Base-by-base conservation (phyloP, 768 basidiomycete species). In the Boletellus ananiceps region DNA sequence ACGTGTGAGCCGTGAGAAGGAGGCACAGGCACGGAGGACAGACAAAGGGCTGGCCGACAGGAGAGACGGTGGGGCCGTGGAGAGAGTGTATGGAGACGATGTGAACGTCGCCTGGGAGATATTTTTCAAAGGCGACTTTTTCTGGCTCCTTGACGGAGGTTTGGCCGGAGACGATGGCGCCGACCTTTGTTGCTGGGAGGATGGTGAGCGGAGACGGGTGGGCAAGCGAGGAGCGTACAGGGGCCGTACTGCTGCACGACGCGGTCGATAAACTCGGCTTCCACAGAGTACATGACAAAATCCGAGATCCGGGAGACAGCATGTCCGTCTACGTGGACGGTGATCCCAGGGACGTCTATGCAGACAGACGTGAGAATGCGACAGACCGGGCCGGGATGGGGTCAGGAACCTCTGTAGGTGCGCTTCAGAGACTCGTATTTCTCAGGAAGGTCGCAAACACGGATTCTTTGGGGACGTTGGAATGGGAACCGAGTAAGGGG, bases 61-160 rank as follows among this genome's bases (percentile, higher is more conserved):
- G 84, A 29, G 84, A 86, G 8, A 99, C 93, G 18, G 80, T 82
- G 0, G 96, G 95, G 0, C 94, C 95, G 64, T 99, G 96, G 18
- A 99, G 69, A 16, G 93, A 96, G 70, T 99, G 96, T 48, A 92
- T 80, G 0, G 93, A 96, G 40, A 97, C 80, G 58, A 99, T 93
- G 59, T 86, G 78, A 12, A 88, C 84, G 60, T 99, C 96, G 2
- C 69, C 57, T 0, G 96, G 96, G 2, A 98, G 82, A 59, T 89
- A 75, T 31, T 80, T 79, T 57, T 99, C 96, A 60, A 96, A 98
- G 0, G 96, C 94, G 2, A 67, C 78, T 55, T 79, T 83, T 65
- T 99, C 96, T 0, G 96, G 96, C 0, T 93, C 89, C 65, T 99
- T 99, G 38, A 97, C 94, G 1, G 91, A 94, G 0, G 95, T 99